A percentile compares a stretch with the other conserved stretches of the same genome.
These are phyloP conservation scores for Pseudozyma tsukubaensis DNA, from an alignment of 1,284 basidiomycete species.

Conservation along the genomic window DNA sequence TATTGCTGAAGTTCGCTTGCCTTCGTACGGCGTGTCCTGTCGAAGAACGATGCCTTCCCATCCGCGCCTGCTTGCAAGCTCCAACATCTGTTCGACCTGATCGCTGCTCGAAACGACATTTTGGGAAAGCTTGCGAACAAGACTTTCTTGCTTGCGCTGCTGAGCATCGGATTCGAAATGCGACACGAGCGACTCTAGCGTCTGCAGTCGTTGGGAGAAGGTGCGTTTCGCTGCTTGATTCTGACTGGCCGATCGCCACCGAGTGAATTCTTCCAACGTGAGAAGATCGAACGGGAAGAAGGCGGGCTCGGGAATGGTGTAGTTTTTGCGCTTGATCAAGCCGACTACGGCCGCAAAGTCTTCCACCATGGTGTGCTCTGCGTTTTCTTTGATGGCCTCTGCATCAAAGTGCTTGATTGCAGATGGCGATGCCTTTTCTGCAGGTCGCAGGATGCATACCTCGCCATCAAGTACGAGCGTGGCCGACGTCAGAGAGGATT, in stretches of 20 bases:
- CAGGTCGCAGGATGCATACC: constrained; percentile 43
- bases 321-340: constrained; percentile 37
- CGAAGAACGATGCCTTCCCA: constrained; percentile 61
- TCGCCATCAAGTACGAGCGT: constrained; percentile 59
- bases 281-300: constrained; percentile 58
- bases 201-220: constrained; percentile 30
- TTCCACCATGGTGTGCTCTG: constrained; percentile 43
- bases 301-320: constrained; percentile 30
- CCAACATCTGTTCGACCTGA: constrained; percentile 24
- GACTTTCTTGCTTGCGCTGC: constrained; percentile 5
- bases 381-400: background rate
- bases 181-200: constrained; percentile 26
- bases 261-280: constrained; percentile 46
- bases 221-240: constrained; percentile 2
- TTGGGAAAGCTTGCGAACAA: constrained; percentile 46
- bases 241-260: constrained; percentile 25
- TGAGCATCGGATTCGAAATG: constrained; percentile 21
- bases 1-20: constrained; percentile 47
- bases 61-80: constrained; percentile 22
- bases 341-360: constrained; percentile 50
- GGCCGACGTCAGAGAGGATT: background rate
- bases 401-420: constrained; percentile 30
- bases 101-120: constrained; percentile 8
- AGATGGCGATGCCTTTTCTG: constrained; percentile 31
- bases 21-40: constrained; percentile 49